Percentiles rank a stretch among this genome's conserved stretches.
Evolutionary conservation across 345 rosid species (phyloP).

Genomic region (Corchorus capsularis): DNA sequence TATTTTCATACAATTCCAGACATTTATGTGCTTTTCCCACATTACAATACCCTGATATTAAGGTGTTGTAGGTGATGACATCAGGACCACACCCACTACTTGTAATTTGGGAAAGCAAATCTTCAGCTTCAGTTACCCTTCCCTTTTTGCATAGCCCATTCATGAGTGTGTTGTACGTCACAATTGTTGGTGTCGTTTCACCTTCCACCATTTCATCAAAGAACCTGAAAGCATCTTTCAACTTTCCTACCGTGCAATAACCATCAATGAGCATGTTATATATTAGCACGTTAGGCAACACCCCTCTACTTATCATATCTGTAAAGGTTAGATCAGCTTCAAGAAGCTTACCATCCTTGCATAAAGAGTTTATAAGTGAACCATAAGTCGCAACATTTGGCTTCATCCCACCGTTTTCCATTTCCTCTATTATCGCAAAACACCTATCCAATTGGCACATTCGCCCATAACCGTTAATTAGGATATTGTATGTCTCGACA

Average conservation of each 20-base stretch:
- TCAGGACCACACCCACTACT: constrained; percentile 61
- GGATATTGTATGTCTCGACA: constrained; percentile 60
- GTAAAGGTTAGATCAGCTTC: constrained; percentile 72
- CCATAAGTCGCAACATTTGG: constrained; percentile 78
- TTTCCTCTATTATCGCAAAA: constrained; percentile 69
- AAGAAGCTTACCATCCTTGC: constrained; percentile 68
- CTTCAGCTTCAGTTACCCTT: constrained; percentile 65
- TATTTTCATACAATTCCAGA: constrained; percentile 57
- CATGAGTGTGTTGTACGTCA: constrained; percentile 76
- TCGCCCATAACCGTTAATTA: constrained; percentile 74
- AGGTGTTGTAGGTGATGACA: constrained; percentile 66
- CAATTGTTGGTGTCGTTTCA: constrained; percentile 53
- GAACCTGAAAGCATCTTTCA: constrained; percentile 58
- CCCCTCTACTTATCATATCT: constrained; percentile 65
- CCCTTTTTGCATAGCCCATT: constrained; percentile 64
- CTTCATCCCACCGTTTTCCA: constrained; percentile 59
- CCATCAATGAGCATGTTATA: constrained; percentile 78
- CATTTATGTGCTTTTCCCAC: constrained; percentile 55
- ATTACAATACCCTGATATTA: constrained; percentile 64
- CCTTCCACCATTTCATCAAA: constrained; percentile 63
- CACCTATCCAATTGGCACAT: constrained; percentile 59
- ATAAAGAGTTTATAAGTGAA: constrained; percentile 66
- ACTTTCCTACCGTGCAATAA: constrained; percentile 50
- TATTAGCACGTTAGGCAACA: constrained; percentile 58
- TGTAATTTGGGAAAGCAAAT: constrained; percentile 48